Evolutionary conservation across 176 grass and related monocot genomes (phyloP), one percentile per base, ranked within the genome.

Genomic region (Raddia guianensis): DNA sequence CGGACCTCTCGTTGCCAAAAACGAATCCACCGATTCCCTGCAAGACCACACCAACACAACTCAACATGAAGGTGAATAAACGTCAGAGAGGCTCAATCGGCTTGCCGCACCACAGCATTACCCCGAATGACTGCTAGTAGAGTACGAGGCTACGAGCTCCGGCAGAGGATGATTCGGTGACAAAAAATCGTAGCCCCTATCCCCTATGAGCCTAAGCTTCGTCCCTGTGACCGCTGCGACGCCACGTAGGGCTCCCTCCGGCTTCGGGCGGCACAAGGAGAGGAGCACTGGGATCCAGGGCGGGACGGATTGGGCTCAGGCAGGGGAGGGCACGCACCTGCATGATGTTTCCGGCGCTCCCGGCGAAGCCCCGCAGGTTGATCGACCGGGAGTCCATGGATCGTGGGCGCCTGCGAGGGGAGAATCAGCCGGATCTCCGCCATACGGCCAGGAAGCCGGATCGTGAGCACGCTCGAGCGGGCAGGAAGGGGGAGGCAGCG

Each of bases 1-100:
- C 72, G 78, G 80, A 67, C n/a, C 87, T 86, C 85, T 94, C 95
- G 19, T 91, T 98, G 45, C 95, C 92, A 56, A 98, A 98, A 68
- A 94, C 95, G 79, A 98, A 94, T 59, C 92, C 92, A 46, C 95
- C 95, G 63, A 98, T 90, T 52, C 95, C 95, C 95, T 98, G 81
- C 15, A 54, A 84, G 42, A 77, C 62, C 37, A 14, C 47, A 53
- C 15, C 34, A 71, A n/a, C 5, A 21, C 18, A 21, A 61, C 68
- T 6, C 32, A 49, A 65, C 32, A 78, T 6, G 10, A 46, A 70
- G 34, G 70, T 70, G 7, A 61, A 12, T 5, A 69, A 75, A 74
- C 54, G 63, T 84, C 47, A 55, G n/a, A 49, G 19, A 18, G 20
- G 43, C 45, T 50, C 49, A 5, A 55, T n/a, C 2, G 13, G 4